These are phyloP conservation scores for Penicillium janthinellum DNA, from an alignment of 2,329 filamentous ascomycete species.

Conservation along the genomic window DNA sequence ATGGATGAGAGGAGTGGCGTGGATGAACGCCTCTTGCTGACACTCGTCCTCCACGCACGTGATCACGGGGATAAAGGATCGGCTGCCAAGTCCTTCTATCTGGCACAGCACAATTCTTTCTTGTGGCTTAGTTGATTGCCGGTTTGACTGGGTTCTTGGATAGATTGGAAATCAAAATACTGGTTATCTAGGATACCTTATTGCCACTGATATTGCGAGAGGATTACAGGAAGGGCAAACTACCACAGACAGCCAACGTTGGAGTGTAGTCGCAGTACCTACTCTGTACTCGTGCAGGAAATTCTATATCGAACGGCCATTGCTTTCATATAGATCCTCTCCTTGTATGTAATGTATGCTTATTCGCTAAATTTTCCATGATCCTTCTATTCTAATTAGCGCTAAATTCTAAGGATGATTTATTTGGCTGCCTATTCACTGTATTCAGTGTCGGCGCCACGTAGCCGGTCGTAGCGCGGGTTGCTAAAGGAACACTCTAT, in stretches of 20 bases:
- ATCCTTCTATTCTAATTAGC: not conserved
- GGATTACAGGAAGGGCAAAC: not conserved
- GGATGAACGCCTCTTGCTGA: constrained; percentile 3
- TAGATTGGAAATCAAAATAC: not conserved
- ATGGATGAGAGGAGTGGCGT: constrained; percentile 2
- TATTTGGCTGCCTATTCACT: constrained; percentile 10
- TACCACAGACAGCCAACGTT: constrained; percentile 5
- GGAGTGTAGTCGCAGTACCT: not conserved
- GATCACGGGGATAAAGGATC: constrained; percentile 9
- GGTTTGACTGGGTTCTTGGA: not conserved
- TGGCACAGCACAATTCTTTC: not conserved
- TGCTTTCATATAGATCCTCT: not conserved
- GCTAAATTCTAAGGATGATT: not conserved
- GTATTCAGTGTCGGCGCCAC: not conserved
- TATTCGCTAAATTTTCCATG: not conserved
- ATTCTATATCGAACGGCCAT: not conserved
- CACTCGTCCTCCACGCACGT: constrained; percentile 20
- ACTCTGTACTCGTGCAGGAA: not conserved
- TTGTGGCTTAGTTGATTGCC: not conserved
- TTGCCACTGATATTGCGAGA: not conserved
- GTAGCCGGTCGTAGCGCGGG: not conserved
- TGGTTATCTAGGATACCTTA: not conserved
- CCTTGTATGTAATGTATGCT: not conserved
- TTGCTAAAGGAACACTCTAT: constrained; percentile 12
- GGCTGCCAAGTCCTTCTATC: not conserved